Percentiles rank a stretch among this genome's conserved stretches.
These are phyloP conservation scores for Dothideomycetes sp. DNA, from an alignment of 2,329 filamentous ascomycete genomes.

Conservation along the genomic window DNA sequence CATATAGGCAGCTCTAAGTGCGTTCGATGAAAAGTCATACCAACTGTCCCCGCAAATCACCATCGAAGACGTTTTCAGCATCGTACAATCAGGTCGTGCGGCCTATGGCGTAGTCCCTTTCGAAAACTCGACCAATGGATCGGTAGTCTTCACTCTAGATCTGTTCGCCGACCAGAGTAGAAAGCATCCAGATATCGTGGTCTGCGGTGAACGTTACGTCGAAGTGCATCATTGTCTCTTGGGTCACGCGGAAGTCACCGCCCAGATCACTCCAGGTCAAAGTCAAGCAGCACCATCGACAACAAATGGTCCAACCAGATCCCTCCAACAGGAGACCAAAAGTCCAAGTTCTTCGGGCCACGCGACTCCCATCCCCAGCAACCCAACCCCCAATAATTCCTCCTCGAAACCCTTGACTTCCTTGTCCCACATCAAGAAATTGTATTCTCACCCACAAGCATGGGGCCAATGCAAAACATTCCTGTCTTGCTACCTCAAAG, in stretches of 20 bases:
- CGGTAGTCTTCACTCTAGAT: conserved; percentile 83
- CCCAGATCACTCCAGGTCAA: no score
- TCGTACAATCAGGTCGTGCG: conserved; percentile 58
- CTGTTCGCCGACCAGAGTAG: conserved; percentile 67
- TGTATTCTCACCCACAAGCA: conserved; percentile 92
- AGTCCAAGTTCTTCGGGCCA: conserved; percentile 33
- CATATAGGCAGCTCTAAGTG: conserved; percentile 42
- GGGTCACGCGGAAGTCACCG: conserved; percentile 33
- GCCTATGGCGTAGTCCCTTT: conserved; percentile 79
- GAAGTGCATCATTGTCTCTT: conserved; percentile 83
- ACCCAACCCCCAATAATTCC: conserved; percentile 7
- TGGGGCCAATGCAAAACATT: conserved; percentile 84
- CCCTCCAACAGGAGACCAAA: conserved; percentile 14
- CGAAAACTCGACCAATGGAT: conserved; percentile 92
- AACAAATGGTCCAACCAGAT: background rate
- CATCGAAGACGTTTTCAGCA: conserved; percentile 64
- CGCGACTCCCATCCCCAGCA: conserved; percentile 40
- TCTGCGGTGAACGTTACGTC: conserved; percentile 78
- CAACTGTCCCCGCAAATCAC: conserved; percentile 33
- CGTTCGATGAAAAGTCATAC: conserved; percentile 15
- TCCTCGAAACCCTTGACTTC: conserved; percentile 39
- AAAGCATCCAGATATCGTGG: conserved; percentile 57
- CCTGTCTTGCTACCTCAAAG: conserved; percentile 58
- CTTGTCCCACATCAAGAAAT: conserved; percentile 56
- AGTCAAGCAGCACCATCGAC: conserved; percentile 1